Evolutionary conservation across 2,329 filamentous ascomycete genomes (phyloP), one percentile per base, ranked within the genome.

Genomic region (Cladosporium sp.): DNA sequence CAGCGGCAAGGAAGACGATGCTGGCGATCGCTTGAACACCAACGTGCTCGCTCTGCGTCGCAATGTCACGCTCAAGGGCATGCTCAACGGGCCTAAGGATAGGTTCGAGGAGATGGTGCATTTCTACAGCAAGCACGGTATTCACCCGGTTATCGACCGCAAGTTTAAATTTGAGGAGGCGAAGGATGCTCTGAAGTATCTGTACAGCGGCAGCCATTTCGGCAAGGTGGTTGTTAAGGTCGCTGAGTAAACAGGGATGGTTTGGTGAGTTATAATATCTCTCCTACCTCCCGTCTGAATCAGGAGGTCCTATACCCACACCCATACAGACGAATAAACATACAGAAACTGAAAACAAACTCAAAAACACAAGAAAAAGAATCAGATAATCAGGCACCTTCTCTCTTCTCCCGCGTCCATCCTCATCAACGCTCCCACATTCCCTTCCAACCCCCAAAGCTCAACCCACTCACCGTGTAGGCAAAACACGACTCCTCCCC

Each of bases 11-110:
- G 69, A 79, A 52, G 81, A 84, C 57, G 72, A 71, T 0, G 64
- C 68, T 4, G 76, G 72, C 0, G 78, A 81, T 62, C 63, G 78
- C 38, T 69, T 77, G 7, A 83, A 84, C 55, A 76, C 82, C 12
- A 85, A 85, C 57, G 66, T 85, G 22, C 67, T 79, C 15, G 72
- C 75, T 2, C 57, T 79, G 38, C 67, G 69, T 53, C 67, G 74
- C 18, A 79, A 72, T 36, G 73, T 78, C 1, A 79, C 76, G 1
- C 59, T 80, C 7, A 78, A 78, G 62, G 77, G 83, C 0, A 53
- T 57, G 81, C 43, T 56, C 16, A 84, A 85, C 62, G 83, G 83
- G 0, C 80, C 83, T 0, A 74, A 73, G 55, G 78, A 80, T 54
- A 67, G 74, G 35, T 77, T 74, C 15, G 69, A 71, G 50, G 66